Base-by-base conservation (phyloP, 192 early-diverging fungal species). In the Coemansia sp. region DNA sequence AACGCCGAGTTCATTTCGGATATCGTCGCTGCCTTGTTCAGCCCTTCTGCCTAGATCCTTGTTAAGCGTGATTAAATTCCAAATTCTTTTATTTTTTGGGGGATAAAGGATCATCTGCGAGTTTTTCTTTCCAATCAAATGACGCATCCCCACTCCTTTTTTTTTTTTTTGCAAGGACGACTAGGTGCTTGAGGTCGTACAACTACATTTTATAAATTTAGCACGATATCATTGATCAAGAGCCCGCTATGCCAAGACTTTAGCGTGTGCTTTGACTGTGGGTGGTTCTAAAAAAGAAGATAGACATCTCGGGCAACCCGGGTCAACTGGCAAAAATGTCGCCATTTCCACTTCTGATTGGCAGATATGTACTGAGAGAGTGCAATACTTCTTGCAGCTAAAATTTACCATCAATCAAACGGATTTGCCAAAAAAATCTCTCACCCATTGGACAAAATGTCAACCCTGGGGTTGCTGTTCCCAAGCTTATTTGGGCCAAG, bases 1-100 rank as follows among this genome's bases (percentile, higher is more conserved):
- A 75, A 62, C 1, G 73, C 66, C 36, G 77, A 75, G 57, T 80
- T 80, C 34, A 70, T 74, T 14, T 75, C 77, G 1, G 73, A 66
- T 19, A 80, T 80, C 25, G 69, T 80, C 0, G 48, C 66, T 45
- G 77, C 73, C n/a, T 38, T 80, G 66, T 58, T 29, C 15, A 23
- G 19, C 19, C 3, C 46, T 2, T 21, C 46, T 7, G n/a, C 6
- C 46, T 48, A 48, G 46, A 19, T 21, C 6, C 19, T 15, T 7
- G 44, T 19, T 46, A 6, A 46, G 4, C 2, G 44, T 2, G 44
- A 46, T 46, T 19, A 46, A 46, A 19, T n/a, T 46, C 6, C 19
- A n/a, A 6, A 46, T 21, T 19, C 19, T 46, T n/a, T 48, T 21
- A 2, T 41, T 10, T 11, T 42, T 42, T 1, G 14, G 39, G 34